These are phyloP conservation scores for Rhizophlyctis rosea DNA, from an alignment of 192 early-diverging fungal species.

Conservation along the genomic window DNA sequence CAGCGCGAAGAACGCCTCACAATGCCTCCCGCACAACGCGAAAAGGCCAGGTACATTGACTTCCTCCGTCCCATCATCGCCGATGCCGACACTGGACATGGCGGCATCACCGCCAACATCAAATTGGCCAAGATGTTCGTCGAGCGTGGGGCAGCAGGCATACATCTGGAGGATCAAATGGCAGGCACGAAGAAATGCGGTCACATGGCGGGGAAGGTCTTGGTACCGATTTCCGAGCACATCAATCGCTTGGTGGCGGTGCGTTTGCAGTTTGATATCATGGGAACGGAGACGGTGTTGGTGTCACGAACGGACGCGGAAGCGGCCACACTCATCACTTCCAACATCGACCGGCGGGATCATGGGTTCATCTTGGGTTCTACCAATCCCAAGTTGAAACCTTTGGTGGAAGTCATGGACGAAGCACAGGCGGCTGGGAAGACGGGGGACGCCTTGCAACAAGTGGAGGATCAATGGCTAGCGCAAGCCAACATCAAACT, in stretches of 20 bases:
- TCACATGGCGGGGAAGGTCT: constrained; percentile 98
- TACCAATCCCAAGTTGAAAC: constrained; percentile 74
- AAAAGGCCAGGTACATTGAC: constrained; percentile 72
- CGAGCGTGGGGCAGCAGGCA: constrained; percentile 92
- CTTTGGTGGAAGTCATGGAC: constrained; percentile 74
- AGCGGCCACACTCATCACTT: constrained; percentile 93
- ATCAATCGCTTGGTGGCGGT: constrained; percentile 94
- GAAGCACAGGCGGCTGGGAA: constrained; percentile 75
- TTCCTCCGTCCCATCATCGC: constrained; percentile 94
- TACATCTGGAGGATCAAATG: constrained; percentile 92
- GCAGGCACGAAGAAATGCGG: constrained; percentile 98
- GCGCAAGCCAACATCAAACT: constrained; percentile 74
- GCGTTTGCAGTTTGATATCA: constrained; percentile 96
- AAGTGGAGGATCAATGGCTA: constrained; percentile 84
- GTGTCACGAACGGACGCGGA: constrained; percentile 96
- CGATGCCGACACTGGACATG: constrained; percentile 97
- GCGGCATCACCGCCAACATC: constrained; percentile 97
- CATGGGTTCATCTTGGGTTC: constrained; percentile 94
- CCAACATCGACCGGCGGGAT: constrained; percentile 93
- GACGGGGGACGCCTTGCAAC: constrained; percentile 68
- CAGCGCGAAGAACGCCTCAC: constrained; percentile 87
- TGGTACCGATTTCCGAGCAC: constrained; percentile 97
- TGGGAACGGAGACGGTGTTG: constrained; percentile 92
- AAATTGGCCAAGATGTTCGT: constrained; percentile 97
- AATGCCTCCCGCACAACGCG: constrained; percentile 62